These are phyloP conservation scores for Aurinia saxatilis DNA, from an alignment of 345 rosid species.

Conservation along the genomic window DNA sequence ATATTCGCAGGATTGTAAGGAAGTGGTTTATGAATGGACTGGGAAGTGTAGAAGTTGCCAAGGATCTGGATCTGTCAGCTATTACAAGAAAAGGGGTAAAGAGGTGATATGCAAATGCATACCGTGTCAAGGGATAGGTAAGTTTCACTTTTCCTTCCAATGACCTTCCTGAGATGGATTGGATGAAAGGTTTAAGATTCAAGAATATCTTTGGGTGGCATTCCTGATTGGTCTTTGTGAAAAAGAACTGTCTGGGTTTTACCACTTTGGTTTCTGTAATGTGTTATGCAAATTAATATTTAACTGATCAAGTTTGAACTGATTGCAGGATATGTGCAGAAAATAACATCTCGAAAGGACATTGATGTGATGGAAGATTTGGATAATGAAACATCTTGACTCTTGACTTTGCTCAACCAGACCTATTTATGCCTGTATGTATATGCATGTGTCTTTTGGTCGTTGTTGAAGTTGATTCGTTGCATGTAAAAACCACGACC, in stretches of 20 bases:
- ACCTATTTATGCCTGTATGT: neutral
- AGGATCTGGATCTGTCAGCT: slow-evolving; percentile 82
- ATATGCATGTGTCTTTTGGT: slow-evolving; percentile 5
- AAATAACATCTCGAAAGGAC: slow-evolving; percentile 81
- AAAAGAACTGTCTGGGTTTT: neutral
- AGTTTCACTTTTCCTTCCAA: neutral
- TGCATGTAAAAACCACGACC: neutral
- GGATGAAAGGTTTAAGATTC: neutral
- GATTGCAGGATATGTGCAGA: slow-evolving; percentile 82
- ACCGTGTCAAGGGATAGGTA: slow-evolving; percentile 91
- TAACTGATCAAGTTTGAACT: neutral
- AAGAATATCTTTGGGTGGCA: neutral
- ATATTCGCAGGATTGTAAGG: slow-evolving; percentile 68
- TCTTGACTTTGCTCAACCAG: neutral
- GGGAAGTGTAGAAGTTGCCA: slow-evolving; percentile 91
- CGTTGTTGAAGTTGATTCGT: slow-evolving; percentile 5
- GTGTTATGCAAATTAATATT: neutral
- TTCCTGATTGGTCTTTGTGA: neutral
- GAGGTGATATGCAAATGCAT: slow-evolving; percentile 81
- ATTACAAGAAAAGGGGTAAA: slow-evolving; percentile 74
- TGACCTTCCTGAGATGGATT: neutral
- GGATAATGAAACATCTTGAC: slow-evolving; percentile 68
- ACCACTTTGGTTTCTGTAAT: neutral
- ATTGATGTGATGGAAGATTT: slow-evolving; percentile 78
- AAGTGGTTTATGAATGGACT: slow-evolving; percentile 96